A percentile compares a stretch with the other conserved stretches of the same genome.
These are phyloP conservation scores for Coniella vitis DNA, from an alignment of 2,329 filamentous ascomycete species.

Conservation along the genomic window DNA sequence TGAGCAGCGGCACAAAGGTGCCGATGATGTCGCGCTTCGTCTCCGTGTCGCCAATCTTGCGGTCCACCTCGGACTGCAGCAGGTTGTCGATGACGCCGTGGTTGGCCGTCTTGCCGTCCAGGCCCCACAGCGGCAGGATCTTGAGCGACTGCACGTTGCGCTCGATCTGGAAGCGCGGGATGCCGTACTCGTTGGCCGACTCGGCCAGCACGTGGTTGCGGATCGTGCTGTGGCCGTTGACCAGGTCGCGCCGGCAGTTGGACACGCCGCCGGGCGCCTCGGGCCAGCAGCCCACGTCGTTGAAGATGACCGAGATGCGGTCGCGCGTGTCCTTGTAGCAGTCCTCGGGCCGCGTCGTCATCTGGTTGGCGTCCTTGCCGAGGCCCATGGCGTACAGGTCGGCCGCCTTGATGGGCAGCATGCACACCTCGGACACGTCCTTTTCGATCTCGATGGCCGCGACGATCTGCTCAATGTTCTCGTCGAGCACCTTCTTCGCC, in stretches of 20 bases:
- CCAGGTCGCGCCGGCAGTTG: slow-evolving; percentile 47
- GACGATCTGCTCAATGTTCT: slow-evolving; percentile 28
- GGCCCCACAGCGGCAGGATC: slow-evolving; percentile 46
- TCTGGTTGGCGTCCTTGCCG: slow-evolving; percentile 33
- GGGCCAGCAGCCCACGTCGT: slow-evolving; percentile 46
- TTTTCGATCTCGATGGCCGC: slow-evolving; percentile 31
- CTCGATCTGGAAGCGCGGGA: slow-evolving; percentile 49
- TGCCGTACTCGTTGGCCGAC: slow-evolving; percentile 47
- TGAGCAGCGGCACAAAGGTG: slow-evolving; percentile 48
- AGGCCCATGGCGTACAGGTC: slow-evolving; percentile 36
- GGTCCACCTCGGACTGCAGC: slow-evolving; percentile 42
- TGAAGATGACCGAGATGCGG: slow-evolving; percentile 43
- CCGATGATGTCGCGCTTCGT: slow-evolving; percentile 39
- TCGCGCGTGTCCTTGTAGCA: slow-evolving; percentile 40
- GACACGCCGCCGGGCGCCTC: slow-evolving; percentile 49
- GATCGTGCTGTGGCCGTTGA: slow-evolving; percentile 46
- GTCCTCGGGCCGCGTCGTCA: slow-evolving; percentile 32
- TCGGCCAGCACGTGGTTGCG: slow-evolving; percentile 49
- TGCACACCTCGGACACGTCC: slow-evolving; percentile 31
- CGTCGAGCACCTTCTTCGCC: slow-evolving; percentile 37
- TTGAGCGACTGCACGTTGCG: slow-evolving; percentile 48
- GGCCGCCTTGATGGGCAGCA: slow-evolving; percentile 31
- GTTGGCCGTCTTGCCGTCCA: slow-evolving; percentile 44
- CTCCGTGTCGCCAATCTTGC: slow-evolving; percentile 34
- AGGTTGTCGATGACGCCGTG: slow-evolving; percentile 49